Evolutionary conservation across 2,329 filamentous ascomycete species (phyloP), one percentile per base, ranked within the genome.

Genomic region (Alternaria angustiovoidea): DNA sequence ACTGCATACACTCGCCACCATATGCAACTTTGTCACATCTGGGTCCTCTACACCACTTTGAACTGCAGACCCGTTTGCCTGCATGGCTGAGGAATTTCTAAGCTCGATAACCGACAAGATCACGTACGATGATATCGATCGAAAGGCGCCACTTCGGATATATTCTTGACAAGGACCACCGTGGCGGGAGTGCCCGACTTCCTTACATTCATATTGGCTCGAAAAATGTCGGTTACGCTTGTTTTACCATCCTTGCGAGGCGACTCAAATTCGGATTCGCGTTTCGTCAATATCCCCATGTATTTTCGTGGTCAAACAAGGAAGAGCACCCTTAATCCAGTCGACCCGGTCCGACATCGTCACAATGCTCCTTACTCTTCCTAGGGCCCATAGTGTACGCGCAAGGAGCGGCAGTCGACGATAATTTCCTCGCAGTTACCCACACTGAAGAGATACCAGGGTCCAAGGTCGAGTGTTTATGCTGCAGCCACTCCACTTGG

Each of bases 141-240:
- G 28, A 36, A 42, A 54, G 43, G 51, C 36, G 34, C 36, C 18
- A 47, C 36, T 38, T 42, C 20, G 56, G 36, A 32, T 34, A 28
- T 16, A 54, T 54, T 14, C 26, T 54, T 39, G 43, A 54, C 56
- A 48, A 30, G 51, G 51, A 54, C 51, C 42, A 59, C 51, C 26
- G 36, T 39, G 42, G 43, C 56, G 56, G 56, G 51, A 59, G 36
- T 43, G 38, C 32, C 56, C 56, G 56, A 46, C 24, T 41, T 18
- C 43, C 26, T 36, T 34, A 18, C 34, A 32, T 22, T 54, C 42
- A 14, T 18, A 32, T 22, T 54, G 34, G 36, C 16, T 39, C 32
- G 16, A 54, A 28, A 24, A n/a, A 51, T 49, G 32, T 49, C n/a
- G 32, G 32, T 36, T n/a, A 26, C 56, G 51, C 49, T 39, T 53